Percentiles rank a stretch among this genome's conserved stretches.
Evolutionary conservation across 495 filamentous ascomycete species (phyloP).

Genomic region (Penicillium antarcticum): DNA sequence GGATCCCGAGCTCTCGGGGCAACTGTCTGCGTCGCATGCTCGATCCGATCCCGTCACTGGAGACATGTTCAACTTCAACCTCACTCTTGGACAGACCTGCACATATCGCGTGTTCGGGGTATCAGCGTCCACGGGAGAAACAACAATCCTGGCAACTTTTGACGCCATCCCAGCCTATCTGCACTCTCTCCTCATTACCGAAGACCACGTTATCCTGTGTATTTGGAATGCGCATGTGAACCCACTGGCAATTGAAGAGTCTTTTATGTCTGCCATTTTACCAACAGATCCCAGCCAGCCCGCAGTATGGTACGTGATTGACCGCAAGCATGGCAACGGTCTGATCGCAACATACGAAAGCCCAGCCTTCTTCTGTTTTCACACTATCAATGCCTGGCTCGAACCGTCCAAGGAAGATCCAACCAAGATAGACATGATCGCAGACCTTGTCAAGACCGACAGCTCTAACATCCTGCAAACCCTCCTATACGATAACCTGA

Average conservation of each 20-base stretch:
- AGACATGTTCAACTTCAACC: slow-evolving; percentile 77
- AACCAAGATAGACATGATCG: slow-evolving; percentile 48
- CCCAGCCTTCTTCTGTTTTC: slow-evolving; percentile 68
- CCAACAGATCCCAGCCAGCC: slow-evolving; percentile 46
- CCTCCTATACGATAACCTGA: slow-evolving; percentile 57
- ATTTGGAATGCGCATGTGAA: slow-evolving; percentile 60
- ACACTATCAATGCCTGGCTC: slow-evolving; percentile 73
- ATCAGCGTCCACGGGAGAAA: slow-evolving; percentile 57
- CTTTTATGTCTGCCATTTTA: slow-evolving; percentile 24
- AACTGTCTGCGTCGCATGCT: slow-evolving; percentile 62
- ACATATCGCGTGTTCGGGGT: slow-evolving; percentile 67
- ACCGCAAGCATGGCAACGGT: slow-evolving; percentile 50
- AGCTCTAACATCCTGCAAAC: slow-evolving; percentile 50
- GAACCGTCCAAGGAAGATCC: slow-evolving; percentile 39
- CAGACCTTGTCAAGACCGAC: slow-evolving; percentile 55
- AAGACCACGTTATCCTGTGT: slow-evolving; percentile 65
- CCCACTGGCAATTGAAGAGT: slow-evolving; percentile 47
- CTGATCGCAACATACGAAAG: slow-evolving; percentile 58
- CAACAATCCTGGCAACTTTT: slow-evolving; percentile 68
- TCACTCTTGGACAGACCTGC: slow-evolving; percentile 40
- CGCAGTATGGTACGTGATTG: slow-evolving; percentile 68
- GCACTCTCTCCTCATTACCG: slow-evolving; percentile 69
- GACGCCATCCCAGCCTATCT: slow-evolving; percentile 57
- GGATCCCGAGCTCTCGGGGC: slow-evolving; percentile 65
- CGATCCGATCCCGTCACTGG: slow-evolving; percentile 68